Percentiles rank a stretch among this genome's conserved stretches.
These are phyloP conservation scores for Adansonia digitata DNA, from an alignment of 345 rosid genomes.

Conservation along the genomic window DNA sequence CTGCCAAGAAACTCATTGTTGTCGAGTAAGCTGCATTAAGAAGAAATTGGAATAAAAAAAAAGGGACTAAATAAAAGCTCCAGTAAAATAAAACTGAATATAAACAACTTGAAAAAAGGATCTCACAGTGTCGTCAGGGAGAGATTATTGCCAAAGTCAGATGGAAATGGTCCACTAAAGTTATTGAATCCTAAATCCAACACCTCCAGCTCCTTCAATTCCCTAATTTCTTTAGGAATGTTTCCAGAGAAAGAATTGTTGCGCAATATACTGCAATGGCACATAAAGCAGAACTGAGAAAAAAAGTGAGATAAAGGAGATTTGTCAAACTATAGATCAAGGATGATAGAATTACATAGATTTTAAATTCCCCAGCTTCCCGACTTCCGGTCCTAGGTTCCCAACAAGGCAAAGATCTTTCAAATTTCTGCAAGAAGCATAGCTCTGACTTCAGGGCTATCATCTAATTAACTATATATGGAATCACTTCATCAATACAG, in stretches of 20 bases:
- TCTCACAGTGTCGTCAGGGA: constrained; percentile 48
- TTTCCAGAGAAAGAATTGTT: constrained; percentile 74
- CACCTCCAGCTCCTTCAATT: constrained; percentile 60
- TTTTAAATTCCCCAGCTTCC: constrained; percentile 48
- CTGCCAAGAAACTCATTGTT: constrained; percentile 39
- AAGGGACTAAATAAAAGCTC: constrained; percentile 8
- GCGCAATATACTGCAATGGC: constrained; percentile 50
- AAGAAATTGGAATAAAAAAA: neutral
- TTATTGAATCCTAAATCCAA: constrained; percentile 84
- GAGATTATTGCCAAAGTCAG: constrained; percentile 32
- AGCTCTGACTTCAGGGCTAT: constrained; percentile 9
- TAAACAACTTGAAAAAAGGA: neutral
- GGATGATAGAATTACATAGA: constrained; percentile 54
- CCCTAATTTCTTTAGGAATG: constrained; percentile 65
- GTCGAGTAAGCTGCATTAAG: constrained; percentile 44
- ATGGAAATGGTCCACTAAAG: constrained; percentile 57
- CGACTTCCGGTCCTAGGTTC: constrained; percentile 66
- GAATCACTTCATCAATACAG: neutral
- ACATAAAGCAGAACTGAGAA: neutral
- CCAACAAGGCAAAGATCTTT: constrained; percentile 75
- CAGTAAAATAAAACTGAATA: neutral
- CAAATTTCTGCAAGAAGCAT: constrained; percentile 43
- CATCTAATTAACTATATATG: neutral
- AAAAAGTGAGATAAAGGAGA: neutral
- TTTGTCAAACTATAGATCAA: neutral